Evolutionary conservation across 768 basidiomycete species (phyloP).

Genomic region (Lentinula aciculospora): DNA sequence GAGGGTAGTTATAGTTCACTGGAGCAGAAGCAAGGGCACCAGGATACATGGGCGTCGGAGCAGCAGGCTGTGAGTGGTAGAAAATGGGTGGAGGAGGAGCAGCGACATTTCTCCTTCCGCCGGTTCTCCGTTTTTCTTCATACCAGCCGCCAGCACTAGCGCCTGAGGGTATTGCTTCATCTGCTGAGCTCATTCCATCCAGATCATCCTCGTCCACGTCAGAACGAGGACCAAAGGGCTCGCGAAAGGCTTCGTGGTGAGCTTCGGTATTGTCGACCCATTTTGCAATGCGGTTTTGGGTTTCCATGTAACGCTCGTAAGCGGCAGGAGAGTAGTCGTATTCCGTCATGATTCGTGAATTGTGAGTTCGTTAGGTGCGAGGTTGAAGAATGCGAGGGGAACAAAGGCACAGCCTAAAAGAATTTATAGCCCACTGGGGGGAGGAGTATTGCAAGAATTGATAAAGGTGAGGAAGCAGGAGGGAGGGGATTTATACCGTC

Average conservation of each 20-base stretch:
- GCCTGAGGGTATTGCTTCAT: background rate
- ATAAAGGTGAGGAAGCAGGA: background rate
- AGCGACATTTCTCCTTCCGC: background rate
- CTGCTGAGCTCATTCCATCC: constrained; percentile 1
- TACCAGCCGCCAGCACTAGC: constrained; percentile 6
- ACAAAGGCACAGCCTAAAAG: background rate
- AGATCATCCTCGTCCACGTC: constrained; percentile 7
- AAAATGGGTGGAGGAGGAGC: background rate
- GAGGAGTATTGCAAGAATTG: background rate
- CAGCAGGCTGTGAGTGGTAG: background rate
- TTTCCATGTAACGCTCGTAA: constrained; percentile 27
- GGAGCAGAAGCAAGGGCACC: background rate
- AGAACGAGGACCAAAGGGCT: constrained; percentile 12
- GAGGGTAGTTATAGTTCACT: background rate
- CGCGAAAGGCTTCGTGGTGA: constrained; percentile 7
- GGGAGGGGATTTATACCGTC: background rate
- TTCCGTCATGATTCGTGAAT: constrained; percentile 28
- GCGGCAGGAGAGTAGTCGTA: constrained; percentile 42
- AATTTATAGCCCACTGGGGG: background rate
- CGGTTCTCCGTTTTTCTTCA: background rate
- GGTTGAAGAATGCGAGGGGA: background rate
- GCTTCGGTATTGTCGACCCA: constrained; percentile 28
- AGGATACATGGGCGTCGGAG: background rate
- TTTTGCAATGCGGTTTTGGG: constrained; percentile 29
- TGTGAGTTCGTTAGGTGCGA: background rate